These are phyloP conservation scores for Backusella australiensis DNA, from an alignment of 192 early-diverging fungal species.

Conservation along the genomic window DNA sequence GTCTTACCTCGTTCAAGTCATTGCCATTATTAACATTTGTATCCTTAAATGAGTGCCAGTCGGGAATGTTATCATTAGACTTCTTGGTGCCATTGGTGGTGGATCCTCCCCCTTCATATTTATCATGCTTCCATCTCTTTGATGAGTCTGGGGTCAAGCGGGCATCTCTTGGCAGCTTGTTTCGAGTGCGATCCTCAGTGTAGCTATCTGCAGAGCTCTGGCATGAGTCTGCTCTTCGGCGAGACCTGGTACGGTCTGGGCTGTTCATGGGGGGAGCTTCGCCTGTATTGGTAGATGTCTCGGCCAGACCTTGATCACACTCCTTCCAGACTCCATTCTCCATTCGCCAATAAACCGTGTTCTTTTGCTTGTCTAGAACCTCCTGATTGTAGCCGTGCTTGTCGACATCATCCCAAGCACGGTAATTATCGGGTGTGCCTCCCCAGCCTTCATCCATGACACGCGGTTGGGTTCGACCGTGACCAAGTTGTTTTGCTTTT, in stretches of 20 bases:
- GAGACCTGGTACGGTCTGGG: neutral
- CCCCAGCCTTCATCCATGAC: neutral
- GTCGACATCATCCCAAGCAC: neutral
- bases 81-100: neutral
- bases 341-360: neutral
- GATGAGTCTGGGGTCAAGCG: neutral
- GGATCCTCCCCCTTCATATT: neutral
- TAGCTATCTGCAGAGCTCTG: neutral
- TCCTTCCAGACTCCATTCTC: neutral
- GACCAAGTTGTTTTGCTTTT: neutral
- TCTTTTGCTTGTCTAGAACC: neutral
- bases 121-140: neutral
- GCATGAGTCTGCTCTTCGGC: neutral
- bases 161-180: neutral
- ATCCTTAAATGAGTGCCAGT: neutral
- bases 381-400: neutral
- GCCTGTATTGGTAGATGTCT: neutral
- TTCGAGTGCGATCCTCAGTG: neutral
- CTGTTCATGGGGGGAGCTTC: neutral
- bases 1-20: too few species aligned
- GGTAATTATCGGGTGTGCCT: neutral
- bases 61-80: neutral
- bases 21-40: neutral
- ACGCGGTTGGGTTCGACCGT: neutral
- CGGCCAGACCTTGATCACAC: neutral